Evolutionary conservation across 140 eudicot species (phyloP), one percentile per base, ranked within the genome.

Genomic region (Oenanthe javanica): DNA sequence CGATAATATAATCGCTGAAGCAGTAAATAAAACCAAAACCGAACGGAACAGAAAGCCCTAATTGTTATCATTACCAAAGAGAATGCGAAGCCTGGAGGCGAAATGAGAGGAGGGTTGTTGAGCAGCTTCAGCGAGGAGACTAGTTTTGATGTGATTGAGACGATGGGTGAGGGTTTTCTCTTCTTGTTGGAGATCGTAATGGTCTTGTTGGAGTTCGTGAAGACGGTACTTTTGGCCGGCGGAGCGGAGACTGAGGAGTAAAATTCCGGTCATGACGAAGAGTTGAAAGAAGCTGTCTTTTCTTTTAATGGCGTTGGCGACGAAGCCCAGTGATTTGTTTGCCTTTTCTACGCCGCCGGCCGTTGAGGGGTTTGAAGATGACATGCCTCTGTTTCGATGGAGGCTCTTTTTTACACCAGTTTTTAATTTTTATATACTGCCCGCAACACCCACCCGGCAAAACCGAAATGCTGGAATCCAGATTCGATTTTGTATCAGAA

Each of bases 231-330:
- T 93, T 50, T 89, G 96, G 3, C 96, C 87, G 5, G 87, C 87
- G 0, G 97, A 90, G 79, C 94, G 86, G 77, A 89, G 77, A 86
- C 96, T 89, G 25, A 93, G 87, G 9, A 93, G 77, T 10, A 93
- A 79, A 36, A 90, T 87, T 27, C 96, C 94, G 18, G 94, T 86
- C 97, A 93, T 89, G 0, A 88, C 92, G 87, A 93, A 87, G 89
- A 92, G 84, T 66, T 90, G 95, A 25, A 92, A 73, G 89, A 87
- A 92, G 80, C 91, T 90, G 72, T 90, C 77, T 70, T 90, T 92
- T 54, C 88, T 79, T 78, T 87, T 93, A 50, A 86, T 46, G 0
- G 90, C 96, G 81, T 89, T 89, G 6, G 84, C 90, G 9, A 93
- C 54, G 75, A 93, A 82, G 31, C 96, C 85, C 2, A 86, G 81